A percentile compares a stretch with the other conserved stretches of the same genome.
Evolutionary conservation across 1,284 basidiomycete genomes (phyloP).

Genomic region (Tilletiopsis washingtonensis): DNA sequence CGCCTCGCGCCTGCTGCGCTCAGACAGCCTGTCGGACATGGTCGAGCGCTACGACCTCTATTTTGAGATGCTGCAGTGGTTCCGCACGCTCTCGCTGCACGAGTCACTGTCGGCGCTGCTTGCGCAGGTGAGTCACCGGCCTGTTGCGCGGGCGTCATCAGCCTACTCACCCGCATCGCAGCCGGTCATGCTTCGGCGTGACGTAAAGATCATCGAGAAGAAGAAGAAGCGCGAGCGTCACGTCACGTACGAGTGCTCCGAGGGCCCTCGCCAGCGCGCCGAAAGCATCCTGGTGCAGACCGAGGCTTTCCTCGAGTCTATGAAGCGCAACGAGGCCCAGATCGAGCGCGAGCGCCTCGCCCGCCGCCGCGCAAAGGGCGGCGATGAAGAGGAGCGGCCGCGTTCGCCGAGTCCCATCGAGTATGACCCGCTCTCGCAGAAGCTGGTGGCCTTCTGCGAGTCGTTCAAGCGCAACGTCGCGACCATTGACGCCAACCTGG

Average conservation of each 20-base stretch:
- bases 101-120: background rate
- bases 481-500: constrained; percentile 46
- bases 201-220: constrained; percentile 50
- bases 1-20: constrained; percentile 70
- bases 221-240: constrained; percentile 41
- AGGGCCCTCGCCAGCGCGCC: constrained; percentile 76
- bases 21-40: constrained; percentile 87
- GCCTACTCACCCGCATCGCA: background rate
- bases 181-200: constrained; percentile 6
- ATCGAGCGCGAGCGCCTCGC: too few species aligned
- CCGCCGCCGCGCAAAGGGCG: too few species aligned
- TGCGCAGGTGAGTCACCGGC: background rate
- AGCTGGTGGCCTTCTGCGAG: too few species aligned
- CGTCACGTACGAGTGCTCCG: constrained; percentile 76
- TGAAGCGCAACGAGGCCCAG: too few species aligned
- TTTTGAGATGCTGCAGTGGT: constrained; percentile 78
- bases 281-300: constrained; percentile 75
- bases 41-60: constrained; percentile 76
- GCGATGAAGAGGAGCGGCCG: too few species aligned
- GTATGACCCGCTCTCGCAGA: too few species aligned
- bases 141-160: background rate
- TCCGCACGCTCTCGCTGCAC: constrained; percentile 60
- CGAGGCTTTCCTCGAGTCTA: background rate
- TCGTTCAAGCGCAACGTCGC: too few species aligned
- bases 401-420: too few species aligned